phyloP scores from a whole-genome alignment of 2,329 filamentous ascomycete genomes.

The Fusarium sp. region DNA sequence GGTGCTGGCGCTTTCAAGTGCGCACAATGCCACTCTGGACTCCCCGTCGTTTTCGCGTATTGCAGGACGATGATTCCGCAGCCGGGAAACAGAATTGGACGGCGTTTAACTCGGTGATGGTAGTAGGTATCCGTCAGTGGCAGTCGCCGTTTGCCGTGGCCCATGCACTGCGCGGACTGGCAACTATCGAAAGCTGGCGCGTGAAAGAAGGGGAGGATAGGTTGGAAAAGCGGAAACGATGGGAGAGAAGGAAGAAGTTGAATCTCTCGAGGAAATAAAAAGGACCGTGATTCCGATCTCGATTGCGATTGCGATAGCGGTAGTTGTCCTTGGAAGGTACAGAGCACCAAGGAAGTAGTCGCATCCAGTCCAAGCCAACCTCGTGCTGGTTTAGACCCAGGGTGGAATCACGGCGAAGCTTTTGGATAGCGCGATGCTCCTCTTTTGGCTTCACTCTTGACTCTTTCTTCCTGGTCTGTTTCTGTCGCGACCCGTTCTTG shows the following conservation, averaged over 20 bases:
- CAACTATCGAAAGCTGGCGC: constrained; percentile 11
- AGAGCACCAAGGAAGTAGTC: background rate
- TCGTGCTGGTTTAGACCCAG: constrained; percentile 2
- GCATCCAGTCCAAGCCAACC: background rate
- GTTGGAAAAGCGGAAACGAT: constrained; percentile 3
- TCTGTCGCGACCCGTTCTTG: background rate
- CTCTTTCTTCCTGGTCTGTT: background rate
- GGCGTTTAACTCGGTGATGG: constrained; percentile 28
- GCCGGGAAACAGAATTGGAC: background rate
- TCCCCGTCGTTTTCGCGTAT: background rate
- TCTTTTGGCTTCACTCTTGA: background rate
- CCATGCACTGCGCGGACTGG: constrained; percentile 26
- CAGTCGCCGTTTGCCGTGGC: constrained; percentile 16
- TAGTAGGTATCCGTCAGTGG: background rate
- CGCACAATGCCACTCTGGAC: background rate
- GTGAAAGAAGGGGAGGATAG: constrained; percentile 5
- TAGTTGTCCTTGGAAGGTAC: background rate
- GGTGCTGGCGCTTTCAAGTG: constrained; percentile 13
- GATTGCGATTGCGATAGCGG: constrained; percentile 15
- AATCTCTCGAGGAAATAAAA: background rate
- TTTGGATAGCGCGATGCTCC: constrained; percentile 8
- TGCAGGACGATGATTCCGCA: background rate
- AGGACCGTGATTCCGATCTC: background rate
- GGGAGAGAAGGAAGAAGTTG: background rate
- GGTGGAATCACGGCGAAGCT: constrained; percentile 28